Conservation (phyloP, 768 basidiomycete species). For the Lanmaoa pseudosensibilis region DNA sequence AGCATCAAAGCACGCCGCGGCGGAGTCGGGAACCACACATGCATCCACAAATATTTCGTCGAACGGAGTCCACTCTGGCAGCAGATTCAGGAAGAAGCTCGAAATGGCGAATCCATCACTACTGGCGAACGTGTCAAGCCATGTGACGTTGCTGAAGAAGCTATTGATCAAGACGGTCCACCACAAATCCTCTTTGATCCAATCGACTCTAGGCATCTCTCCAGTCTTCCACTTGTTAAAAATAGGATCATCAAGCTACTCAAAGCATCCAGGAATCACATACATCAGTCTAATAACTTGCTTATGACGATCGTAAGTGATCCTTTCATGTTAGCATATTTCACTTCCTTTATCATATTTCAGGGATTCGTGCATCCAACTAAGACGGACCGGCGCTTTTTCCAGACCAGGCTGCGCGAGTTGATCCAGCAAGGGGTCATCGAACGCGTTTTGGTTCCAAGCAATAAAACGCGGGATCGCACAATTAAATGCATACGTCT, state of each 20-base stretch:
- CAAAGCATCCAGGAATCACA: conserved; percentile 64
- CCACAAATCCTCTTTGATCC: conserved; percentile 58
- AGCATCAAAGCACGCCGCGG: conserved; percentile 78
- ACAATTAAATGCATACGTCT: conserved; percentile 68
- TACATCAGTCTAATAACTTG: conserved; percentile 74
- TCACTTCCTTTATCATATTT: conserved; percentile 1
- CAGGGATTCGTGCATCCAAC: conserved; percentile 78
- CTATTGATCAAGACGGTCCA: conserved; percentile 17
- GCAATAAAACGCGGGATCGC: conserved; percentile 46
- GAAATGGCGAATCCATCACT: conserved; percentile 29
- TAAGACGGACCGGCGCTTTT: conserved; percentile 80
- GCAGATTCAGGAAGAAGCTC: conserved; percentile 64
- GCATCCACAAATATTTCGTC: conserved; percentile 83
- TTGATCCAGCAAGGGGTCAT: conserved; percentile 71
- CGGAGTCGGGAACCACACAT: conserved; percentile 74
- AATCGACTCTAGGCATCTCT: conserved; percentile 76
- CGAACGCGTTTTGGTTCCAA: conserved; percentile 73
- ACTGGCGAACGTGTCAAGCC: conserved; percentile 13
- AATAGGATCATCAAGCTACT: conserved; percentile 71
- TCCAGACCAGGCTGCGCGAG: conserved; percentile 71
- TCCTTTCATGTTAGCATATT: neutral
- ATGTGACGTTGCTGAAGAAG: conserved; percentile 20
- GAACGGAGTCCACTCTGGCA: conserved; percentile 76
- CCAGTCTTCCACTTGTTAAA: conserved; percentile 70
- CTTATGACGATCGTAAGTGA: conserved; percentile 69